A percentile compares a stretch with the other conserved stretches of the same genome.
phyloP scores from a whole-genome alignment of 2,329 filamentous ascomycete genomes.

The Cladophialophora exuberans region DNA sequence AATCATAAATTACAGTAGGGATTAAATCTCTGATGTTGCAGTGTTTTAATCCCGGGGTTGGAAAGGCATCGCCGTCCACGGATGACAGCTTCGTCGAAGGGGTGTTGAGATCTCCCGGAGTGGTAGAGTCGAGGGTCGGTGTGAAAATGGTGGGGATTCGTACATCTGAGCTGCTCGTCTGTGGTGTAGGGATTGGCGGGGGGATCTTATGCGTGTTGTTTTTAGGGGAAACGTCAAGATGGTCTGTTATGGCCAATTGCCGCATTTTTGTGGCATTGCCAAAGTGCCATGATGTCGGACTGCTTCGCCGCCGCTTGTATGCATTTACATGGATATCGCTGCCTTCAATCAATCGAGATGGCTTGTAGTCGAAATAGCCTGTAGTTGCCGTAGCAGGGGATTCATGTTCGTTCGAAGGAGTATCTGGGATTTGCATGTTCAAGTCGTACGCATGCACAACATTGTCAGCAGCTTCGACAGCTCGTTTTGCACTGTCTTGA shows the following conservation, averaged over 20 bases:
- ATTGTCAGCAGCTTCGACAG: conserved; percentile 74
- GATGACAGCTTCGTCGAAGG: conserved; percentile 21
- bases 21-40: conserved; percentile 51
- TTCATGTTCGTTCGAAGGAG: conserved; percentile 51
- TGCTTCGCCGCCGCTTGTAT: conserved; percentile 50
- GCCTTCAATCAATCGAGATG: conserved; percentile 47
- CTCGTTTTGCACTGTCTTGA: conserved; percentile 72
- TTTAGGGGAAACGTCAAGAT: conserved; percentile 41
- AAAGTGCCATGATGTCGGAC: conserved; percentile 41
- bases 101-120: conserved; percentile 22
- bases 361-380: conserved; percentile 39
- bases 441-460: conserved; percentile 76
- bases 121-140: conserved; percentile 16
- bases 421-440: conserved; percentile 74
- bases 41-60: conserved; percentile 44
- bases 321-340: conserved; percentile 48
- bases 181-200: conserved; percentile 23
- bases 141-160: conserved; percentile 21
- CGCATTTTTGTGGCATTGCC: conserved; percentile 43
- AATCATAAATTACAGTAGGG: conserved; percentile 52
- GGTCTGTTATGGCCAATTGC: conserved; percentile 41
- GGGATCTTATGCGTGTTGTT: conserved; percentile 4
- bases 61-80: conserved; percentile 30
- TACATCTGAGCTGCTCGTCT: conserved; percentile 14
- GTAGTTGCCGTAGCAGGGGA: conserved; percentile 36